Evolutionary conservation across 768 basidiomycete genomes (phyloP).

Genomic region (Tylopilus intermedius): DNA sequence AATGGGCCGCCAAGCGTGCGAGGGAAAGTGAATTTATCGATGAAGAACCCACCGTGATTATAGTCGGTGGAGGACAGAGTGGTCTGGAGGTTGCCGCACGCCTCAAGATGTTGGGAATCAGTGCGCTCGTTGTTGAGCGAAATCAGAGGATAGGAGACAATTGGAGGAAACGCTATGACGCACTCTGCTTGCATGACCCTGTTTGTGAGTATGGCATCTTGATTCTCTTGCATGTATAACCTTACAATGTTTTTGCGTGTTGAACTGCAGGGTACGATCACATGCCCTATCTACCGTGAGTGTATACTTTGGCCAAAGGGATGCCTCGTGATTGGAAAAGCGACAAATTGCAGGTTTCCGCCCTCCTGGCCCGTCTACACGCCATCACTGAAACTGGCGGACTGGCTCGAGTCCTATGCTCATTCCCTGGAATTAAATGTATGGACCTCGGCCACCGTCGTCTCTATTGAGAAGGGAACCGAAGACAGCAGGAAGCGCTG

Average conservation of each 20-base stretch:
- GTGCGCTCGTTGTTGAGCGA: slow-evolving; percentile 12
- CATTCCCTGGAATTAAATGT: slow-evolving; percentile 56
- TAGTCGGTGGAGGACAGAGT: slow-evolving; percentile 49
- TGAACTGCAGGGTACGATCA: slow-evolving; percentile 34
- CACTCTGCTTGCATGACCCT: slow-evolving; percentile 30
- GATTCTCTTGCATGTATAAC: no score
- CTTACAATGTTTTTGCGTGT: not conserved
- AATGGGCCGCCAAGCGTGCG: slow-evolving; percentile 28
- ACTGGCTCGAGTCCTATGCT: slow-evolving; percentile 65
- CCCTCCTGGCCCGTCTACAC: slow-evolving; percentile 52
- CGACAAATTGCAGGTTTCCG: slow-evolving; percentile 41
- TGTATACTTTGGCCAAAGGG: not conserved
- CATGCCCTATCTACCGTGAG: slow-evolving; percentile 47
- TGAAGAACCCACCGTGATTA: slow-evolving; percentile 33
- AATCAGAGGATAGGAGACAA: slow-evolving; percentile 28
- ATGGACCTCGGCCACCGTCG: slow-evolving; percentile 48
- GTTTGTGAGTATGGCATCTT: slow-evolving; percentile 21
- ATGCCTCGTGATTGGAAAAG: not conserved
- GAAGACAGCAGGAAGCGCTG: slow-evolving; percentile 36
- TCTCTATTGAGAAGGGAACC: slow-evolving; percentile 23
- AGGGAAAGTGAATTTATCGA: slow-evolving; percentile 30
- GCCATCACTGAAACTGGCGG: slow-evolving; percentile 54
- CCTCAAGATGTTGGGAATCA: slow-evolving; percentile 32
- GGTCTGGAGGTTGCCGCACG: slow-evolving; percentile 36
- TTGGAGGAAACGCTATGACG: slow-evolving; percentile 29